Base-by-base conservation (phyloP, 495 filamentous ascomycete species). In the Cryomyces minteri region DNA sequence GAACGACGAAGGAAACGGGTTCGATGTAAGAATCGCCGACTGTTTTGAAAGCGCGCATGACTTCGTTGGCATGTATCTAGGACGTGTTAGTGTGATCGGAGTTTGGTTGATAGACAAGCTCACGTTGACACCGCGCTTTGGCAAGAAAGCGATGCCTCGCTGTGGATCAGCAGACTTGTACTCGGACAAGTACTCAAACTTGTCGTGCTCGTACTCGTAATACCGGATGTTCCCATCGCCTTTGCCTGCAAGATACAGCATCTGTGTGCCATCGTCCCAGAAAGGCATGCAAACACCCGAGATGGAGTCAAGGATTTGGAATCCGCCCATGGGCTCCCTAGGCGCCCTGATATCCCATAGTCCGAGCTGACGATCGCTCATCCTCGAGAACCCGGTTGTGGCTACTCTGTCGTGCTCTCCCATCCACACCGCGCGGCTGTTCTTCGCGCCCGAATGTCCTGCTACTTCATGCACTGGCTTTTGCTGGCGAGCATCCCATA, bases 261-360 rank as follows among this genome's bases (percentile, higher is more conserved):
- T 88, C 61, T 84, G 83, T 6, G 84, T 93, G 33, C 85, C 82
- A 43, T 96, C 92, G 60, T 98, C 90, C 90, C 90, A 98, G 75
- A 98, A 98, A 5, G 90, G 90, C 85, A 98, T 96, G 69, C 84
- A 93, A 40, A 98, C 86, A 54, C 92, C 92, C 12, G 88, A 95
- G 51, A 94, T 93, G 29, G 84, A 85, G 61, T 96, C 92, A 40
- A 98, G 68, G 40, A 76, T 79, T 55, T 75, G 74, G 63, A 94
- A 94, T 4, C 85, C 87, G 31, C 82, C 86, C 54, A 95, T 77
- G 12, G 90, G 90, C 50, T 88, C 80, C 14, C 62, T 64, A 31
- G 78, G 79, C 39, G 76, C 74, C 48, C 85, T 80, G 39, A 88
- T 76, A 69, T 98, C 90, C 90, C 90, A 98, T 33, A 96, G 71